phyloP scores from a whole-genome alignment of 257 asterid species.

The Nicotiana obtusifolia region DNA sequence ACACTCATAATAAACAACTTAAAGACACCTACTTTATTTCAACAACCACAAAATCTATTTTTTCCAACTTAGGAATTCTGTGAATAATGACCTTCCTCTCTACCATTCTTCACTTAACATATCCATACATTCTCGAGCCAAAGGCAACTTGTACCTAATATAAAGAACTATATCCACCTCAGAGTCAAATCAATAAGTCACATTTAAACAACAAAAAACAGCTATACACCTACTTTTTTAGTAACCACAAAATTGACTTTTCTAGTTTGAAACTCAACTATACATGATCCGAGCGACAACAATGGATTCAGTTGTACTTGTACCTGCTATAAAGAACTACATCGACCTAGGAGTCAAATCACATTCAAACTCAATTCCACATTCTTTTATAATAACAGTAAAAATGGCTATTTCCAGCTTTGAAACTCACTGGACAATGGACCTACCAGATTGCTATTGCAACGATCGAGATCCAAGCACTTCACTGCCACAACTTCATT shows the following conservation, averaged over 20 bases:
- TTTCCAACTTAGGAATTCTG: neutral
- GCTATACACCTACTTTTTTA: neutral
- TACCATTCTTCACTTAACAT: no score
- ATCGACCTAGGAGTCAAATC: neutral
- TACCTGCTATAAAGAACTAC: neutral
- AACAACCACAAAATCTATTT: neutral
- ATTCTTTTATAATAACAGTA: neutral
- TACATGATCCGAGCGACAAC: neutral
- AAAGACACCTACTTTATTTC: neutral
- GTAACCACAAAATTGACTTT: neutral
- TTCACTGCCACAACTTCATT: constrained; percentile 90
- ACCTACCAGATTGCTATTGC: constrained; percentile 86
- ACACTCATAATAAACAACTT: neutral
- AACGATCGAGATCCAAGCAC: constrained; percentile 99
- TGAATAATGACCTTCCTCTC: no score
- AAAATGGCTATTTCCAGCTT: neutral
- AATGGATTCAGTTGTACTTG: neutral
- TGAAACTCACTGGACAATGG: neutral
- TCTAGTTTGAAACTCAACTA: neutral
- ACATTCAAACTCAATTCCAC: constrained; percentile 4
- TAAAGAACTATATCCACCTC: neutral
- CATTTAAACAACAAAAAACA: neutral
- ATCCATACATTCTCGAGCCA: no score
- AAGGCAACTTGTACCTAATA: neutral
- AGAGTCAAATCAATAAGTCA: neutral